phyloP scores from a whole-genome alignment of 2,329 filamentous ascomycete species.

The Ampelomyces quisqualis region DNA sequence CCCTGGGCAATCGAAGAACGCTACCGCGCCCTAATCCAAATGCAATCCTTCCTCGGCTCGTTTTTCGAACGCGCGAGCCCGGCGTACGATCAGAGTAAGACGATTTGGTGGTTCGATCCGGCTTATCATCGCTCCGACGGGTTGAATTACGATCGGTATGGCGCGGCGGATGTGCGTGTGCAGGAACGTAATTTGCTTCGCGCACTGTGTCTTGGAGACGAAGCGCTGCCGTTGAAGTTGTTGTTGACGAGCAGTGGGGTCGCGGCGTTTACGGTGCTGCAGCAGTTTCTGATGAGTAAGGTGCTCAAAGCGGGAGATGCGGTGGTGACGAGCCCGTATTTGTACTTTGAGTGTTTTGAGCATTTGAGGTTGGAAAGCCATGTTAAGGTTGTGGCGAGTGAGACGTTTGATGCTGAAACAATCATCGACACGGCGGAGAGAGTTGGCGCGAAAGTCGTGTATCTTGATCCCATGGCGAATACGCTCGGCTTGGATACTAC shows the following conservation, averaged over 20 bases:
- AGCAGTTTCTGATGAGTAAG: constrained; percentile 4
- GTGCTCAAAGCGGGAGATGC: background rate
- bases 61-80: constrained; percentile 5
- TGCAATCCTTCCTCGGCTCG: background rate
- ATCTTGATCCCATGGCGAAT: constrained; percentile 7
- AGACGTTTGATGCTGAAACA: constrained; percentile 6
- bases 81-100: constrained; percentile 7
- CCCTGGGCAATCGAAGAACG: constrained; percentile 7
- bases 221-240: background rate
- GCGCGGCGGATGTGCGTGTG: background rate
- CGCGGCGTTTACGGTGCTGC: constrained; percentile 3
- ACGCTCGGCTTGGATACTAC: constrained; percentile 2
- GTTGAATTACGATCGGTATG: constrained; percentile 7
- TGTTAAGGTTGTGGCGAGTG: background rate
- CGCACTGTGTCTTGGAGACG: background rate
- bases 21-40: constrained; percentile 4
- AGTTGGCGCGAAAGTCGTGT: constrained; percentile 4
- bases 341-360: constrained; percentile 8
- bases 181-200: background rate
- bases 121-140: background rate
- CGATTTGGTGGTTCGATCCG: constrained; percentile 3
- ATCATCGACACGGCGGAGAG: constrained; percentile 5
- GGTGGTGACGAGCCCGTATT: constrained; percentile 3
- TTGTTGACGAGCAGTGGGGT: constrained; percentile 5
- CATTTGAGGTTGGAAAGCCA: background rate